Evolutionary conservation across 2,329 filamentous ascomycete species (phyloP).

Genomic region (Pseudogymnoascus sp.): DNA sequence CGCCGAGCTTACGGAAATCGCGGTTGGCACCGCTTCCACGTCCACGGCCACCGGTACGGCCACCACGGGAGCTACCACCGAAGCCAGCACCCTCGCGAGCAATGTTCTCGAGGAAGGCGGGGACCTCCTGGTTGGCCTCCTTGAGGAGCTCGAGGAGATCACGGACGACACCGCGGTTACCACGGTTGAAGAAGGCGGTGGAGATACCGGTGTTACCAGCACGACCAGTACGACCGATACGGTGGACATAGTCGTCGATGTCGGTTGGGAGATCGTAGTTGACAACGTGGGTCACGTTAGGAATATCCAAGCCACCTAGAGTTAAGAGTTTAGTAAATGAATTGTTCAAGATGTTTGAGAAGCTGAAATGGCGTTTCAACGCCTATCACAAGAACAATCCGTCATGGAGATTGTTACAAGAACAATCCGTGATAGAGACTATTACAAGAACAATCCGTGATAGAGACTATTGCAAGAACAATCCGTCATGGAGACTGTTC

Average conservation of each 20-base stretch:
- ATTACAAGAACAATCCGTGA: too few relatives aligned
- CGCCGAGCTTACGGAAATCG: slow-evolving; percentile 76
- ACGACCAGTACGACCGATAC: slow-evolving; percentile 99
- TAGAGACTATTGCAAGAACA: too few relatives aligned
- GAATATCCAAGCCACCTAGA: slow-evolving; percentile 61
- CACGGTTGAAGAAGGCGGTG: slow-evolving; percentile 99
- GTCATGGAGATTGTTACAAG: too few relatives aligned
- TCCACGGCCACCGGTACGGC: slow-evolving; percentile 65
- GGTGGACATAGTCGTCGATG: slow-evolving; percentile 97
- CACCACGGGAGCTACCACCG: slow-evolving; percentile 61
- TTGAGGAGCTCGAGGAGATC: slow-evolving; percentile 96
- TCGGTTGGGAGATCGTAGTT: slow-evolving; percentile 99
- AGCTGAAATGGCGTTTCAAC: too few relatives aligned
- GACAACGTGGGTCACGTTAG: slow-evolving; percentile 93
- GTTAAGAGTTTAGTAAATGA: not conserved
- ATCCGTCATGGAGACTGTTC: too few relatives aligned
- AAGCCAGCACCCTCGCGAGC: slow-evolving; percentile 84
- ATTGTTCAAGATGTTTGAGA: too few relatives aligned
- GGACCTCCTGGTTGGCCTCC: slow-evolving; percentile 97
- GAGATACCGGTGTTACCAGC: slow-evolving; percentile 98
- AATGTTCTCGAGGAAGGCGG: slow-evolving; percentile 91
- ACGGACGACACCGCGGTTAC: slow-evolving; percentile 94
- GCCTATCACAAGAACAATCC: too few relatives aligned
- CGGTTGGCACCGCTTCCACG: slow-evolving; percentile 68
- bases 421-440: too few relatives aligned